Conservation (phyloP, 345 rosid genomes). For the Anacardium occidentale region DNA sequence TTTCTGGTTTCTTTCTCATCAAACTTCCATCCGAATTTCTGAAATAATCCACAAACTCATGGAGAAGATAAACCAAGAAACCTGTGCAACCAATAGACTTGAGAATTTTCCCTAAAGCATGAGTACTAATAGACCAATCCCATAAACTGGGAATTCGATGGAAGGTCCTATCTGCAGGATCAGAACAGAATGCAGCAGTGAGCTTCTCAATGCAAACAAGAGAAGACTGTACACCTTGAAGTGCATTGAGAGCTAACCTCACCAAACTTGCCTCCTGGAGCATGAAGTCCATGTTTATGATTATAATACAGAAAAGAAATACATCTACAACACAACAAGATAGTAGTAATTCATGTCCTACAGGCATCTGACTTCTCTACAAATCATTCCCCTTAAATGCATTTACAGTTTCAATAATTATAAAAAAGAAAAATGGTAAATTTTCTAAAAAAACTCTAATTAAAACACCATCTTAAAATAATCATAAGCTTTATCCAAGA, state of each 20-base stretch:
- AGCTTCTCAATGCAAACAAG: constrained; percentile 59
- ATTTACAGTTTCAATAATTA: not conserved
- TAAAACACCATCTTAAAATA: too few relatives aligned
- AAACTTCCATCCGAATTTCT: constrained; percentile 27
- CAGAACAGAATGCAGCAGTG: constrained; percentile 64
- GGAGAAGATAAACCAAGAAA: constrained; percentile 64
- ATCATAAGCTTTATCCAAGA: too few relatives aligned
- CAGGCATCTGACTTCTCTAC: not conserved
- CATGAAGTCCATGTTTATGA: constrained; percentile 2
- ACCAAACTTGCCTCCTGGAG: constrained; percentile 83
- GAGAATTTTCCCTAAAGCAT: constrained; percentile 71
- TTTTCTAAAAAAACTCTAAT: too few relatives aligned
- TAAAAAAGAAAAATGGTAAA: too few relatives aligned
- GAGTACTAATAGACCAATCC: constrained; percentile 73
- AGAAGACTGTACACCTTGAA: constrained; percentile 78
- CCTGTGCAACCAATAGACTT: constrained; percentile 63
- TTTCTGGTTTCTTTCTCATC: constrained; percentile 21
- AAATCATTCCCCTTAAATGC: not conserved
- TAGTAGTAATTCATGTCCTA: not conserved
- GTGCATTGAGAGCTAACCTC: constrained; percentile 68
- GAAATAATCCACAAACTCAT: constrained; percentile 64
- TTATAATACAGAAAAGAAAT: not conserved
- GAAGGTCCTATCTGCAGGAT: constrained; percentile 79
- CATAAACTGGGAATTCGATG: constrained; percentile 59
- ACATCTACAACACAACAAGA: not conserved